These are phyloP conservation scores for Perkinsus chesapeaki DNA, from an alignment of 169 alveolate genomes.

Conservation along the genomic window DNA sequence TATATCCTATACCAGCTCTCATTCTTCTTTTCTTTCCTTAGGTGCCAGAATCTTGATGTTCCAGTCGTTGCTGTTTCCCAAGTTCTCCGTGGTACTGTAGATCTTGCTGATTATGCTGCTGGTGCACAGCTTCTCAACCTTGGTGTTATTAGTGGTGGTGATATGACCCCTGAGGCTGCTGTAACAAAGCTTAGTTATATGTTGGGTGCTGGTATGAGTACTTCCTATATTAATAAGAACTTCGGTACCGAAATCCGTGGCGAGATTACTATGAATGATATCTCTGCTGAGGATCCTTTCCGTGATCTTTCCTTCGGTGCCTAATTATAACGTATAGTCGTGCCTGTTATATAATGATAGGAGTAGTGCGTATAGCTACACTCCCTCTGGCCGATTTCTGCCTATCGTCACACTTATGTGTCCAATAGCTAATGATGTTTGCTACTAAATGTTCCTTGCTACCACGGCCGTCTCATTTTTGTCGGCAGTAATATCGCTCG, in stretches of 20 bases:
- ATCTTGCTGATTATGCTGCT: neutral
- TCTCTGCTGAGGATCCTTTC: slow-evolving; percentile 3
- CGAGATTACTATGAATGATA: neutral
- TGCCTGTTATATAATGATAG: neutral
- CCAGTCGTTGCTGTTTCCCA: neutral
- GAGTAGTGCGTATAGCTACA: slow-evolving; percentile 3
- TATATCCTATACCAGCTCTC: neutral
- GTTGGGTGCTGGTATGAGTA: neutral
- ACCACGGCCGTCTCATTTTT: neutral
- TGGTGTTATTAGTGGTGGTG: neutral
- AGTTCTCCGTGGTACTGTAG: neutral
- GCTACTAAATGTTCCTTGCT: neutral
- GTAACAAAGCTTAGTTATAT: neutral
- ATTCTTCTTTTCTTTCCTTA: neutral
- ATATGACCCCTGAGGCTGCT: slow-evolving; percentile 16
- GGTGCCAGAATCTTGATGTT: neutral
- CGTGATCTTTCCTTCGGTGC: neutral
- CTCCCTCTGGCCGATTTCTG: neutral
- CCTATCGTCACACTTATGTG: neutral
- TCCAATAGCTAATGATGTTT: neutral
- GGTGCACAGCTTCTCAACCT: neutral
- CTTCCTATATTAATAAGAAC: neutral
- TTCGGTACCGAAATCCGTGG: neutral
- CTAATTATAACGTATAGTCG: neutral
- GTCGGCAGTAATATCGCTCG: neutral